Percentiles rank a stretch among this genome's conserved stretches.
phyloP scores from a whole-genome alignment of 2,329 filamentous ascomycete genomes.

The Chaetomium strumarium region DNA sequence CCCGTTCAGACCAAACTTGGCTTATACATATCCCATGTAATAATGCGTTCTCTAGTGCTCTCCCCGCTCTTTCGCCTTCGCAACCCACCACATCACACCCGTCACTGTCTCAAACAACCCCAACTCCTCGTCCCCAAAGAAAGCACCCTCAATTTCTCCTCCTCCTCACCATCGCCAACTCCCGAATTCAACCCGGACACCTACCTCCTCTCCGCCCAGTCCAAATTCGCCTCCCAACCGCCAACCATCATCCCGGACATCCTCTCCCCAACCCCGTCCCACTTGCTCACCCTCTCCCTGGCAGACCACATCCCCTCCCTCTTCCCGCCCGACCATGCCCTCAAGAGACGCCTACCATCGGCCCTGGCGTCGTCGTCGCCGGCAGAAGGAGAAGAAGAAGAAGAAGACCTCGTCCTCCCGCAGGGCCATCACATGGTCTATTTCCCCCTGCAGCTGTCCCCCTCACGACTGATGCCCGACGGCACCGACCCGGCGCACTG shows the following conservation, averaged over 20 bases:
- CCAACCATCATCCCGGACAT: slow-evolving; percentile 35
- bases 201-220: slow-evolving; percentile 14
- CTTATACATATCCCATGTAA: too few relatives aligned
- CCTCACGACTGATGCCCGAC: slow-evolving; percentile 63
- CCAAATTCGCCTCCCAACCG: slow-evolving; percentile 7
- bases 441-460: slow-evolving; percentile 66
- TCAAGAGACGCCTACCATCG: slow-evolving; percentile 46
- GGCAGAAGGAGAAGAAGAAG: too few relatives aligned
- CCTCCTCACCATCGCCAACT: background rate
- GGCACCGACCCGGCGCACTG: slow-evolving; percentile 77
- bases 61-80: background rate
- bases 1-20: too few relatives aligned
- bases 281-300: slow-evolving; percentile 60
- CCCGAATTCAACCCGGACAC: slow-evolving; percentile 8
- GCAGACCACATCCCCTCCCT: slow-evolving; percentile 43
- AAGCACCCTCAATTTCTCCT: background rate
- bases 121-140: background rate
- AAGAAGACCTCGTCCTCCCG: slow-evolving; percentile 39
- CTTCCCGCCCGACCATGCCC: slow-evolving; percentile 53
- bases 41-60: background rate
- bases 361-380: background rate
- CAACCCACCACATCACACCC: background rate
- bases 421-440: slow-evolving; percentile 79
- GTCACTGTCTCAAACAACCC: background rate
- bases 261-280: slow-evolving; percentile 53